Evolutionary conservation across 176 grass and related monocot species (phyloP), one percentile per base, ranked within the genome.

Genomic region (Oryza coarctata): DNA sequence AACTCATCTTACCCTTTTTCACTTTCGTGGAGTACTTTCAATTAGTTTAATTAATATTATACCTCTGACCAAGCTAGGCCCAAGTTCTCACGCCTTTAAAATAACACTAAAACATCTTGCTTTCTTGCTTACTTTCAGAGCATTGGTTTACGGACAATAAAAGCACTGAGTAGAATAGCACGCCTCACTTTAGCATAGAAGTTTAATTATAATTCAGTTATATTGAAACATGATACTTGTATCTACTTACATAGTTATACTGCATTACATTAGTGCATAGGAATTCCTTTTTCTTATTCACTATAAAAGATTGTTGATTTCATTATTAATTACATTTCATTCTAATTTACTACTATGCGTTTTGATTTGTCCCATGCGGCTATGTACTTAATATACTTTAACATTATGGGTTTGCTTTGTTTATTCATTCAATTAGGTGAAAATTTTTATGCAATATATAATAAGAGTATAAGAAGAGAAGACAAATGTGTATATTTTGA

Each of bases 131-230:
- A 39, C 12, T 1, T 22, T 1, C 10, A 30, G 71, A 72, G 18
- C 73, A 73, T 58, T 66, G 67, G 32, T 43, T 65, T 63, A n/a
- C 23, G 18, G 49, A 57, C 33, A 78, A 33, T 20, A 63, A 80
- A 50, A 55, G 62, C 20, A 12, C 27, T 63, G 73, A 71, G 30
- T 63, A 47, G 26, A 78, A 10, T 23, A 62, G 18, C 65, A 40
- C 29, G 0, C 64, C 55, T 78, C 28, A 13, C 15, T 72, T 41
- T 15, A 40, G 60, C 39, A 26, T 5, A 14, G 35, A 74, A 67
- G 20, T 75, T 67, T 66, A 68, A 69, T 36, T 22, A 30, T 15
- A 69, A 33, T 17, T 73, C 49, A 29, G 55, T 68, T 22, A n/a
- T 34, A 40, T n/a, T 7, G 22, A 27, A 75, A 80, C 32, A 44